Evolutionary conservation across 2,329 filamentous ascomycete species (phyloP).

Genomic region (Penicillium rolfsii): DNA sequence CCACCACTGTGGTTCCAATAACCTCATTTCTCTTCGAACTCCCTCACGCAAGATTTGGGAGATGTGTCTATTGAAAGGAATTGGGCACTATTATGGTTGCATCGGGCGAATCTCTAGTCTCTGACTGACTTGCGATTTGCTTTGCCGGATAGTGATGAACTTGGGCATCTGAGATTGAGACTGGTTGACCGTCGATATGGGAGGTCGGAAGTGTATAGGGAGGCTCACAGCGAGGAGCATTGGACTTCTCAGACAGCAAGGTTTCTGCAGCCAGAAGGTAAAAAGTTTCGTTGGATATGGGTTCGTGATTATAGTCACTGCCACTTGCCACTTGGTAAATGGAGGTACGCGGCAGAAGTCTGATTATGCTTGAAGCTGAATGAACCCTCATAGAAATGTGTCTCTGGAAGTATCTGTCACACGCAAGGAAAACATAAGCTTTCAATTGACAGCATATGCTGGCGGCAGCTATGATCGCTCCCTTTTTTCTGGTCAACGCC

Average conservation of each 20-base stretch:
- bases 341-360: background rate
- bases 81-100: background rate
- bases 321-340: background rate
- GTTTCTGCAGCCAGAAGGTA: background rate
- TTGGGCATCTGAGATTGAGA: background rate
- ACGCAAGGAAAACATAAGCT: background rate
- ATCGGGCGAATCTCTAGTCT: background rate
- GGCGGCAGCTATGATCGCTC: background rate
- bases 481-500: background rate
- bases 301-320: background rate
- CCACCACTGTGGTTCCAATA: background rate
- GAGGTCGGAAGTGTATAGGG: background rate
- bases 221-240: background rate
- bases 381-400: background rate
- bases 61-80: background rate
- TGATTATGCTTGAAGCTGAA: background rate
- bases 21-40: conserved; percentile 11
- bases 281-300: conserved; percentile 1
- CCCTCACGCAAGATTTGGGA: background rate
- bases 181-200: background rate
- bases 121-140: conserved; percentile 3
- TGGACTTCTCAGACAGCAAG: conserved; percentile 3
- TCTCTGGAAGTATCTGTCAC: background rate
- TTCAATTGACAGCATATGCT: background rate
- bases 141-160: conserved; percentile 8